Conservation (phyloP, 768 basidiomycete genomes). For the Lactarius trivialis region DNA sequence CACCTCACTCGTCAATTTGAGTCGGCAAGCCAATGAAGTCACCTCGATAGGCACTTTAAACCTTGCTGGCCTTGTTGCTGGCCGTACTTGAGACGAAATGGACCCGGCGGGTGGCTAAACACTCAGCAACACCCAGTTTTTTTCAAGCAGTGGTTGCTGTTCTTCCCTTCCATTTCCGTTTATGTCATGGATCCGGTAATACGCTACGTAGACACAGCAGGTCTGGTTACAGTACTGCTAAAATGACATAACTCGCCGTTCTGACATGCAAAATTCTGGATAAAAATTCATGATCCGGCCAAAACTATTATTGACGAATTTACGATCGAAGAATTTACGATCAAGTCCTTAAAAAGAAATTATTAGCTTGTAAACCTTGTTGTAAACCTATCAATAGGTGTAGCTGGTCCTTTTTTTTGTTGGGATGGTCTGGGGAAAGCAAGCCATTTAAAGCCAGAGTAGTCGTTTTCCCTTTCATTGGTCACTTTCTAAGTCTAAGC, state of each 20-base stretch:
- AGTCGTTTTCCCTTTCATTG: too few species aligned
- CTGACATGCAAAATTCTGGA: neutral
- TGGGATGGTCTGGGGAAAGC: neutral
- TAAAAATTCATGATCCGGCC: too few species aligned
- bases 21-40: conserved; percentile 1
- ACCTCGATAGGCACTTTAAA: neutral
- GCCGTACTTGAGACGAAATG: neutral
- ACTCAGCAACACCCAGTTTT: neutral
- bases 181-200: neutral
- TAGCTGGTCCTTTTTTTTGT: neutral
- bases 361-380: neutral
- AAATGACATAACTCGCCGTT: neutral
- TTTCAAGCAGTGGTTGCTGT: neutral
- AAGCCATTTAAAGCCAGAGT: neutral
- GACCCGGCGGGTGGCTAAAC: neutral
- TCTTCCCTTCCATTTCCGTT: neutral
- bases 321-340: neutral
- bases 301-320: too few species aligned
- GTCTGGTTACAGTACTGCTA: neutral
- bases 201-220: neutral
- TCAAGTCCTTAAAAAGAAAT: neutral
- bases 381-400: neutral
- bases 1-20: neutral
- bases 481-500: too few species aligned
- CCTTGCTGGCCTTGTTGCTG: neutral